These are phyloP conservation scores for Fusarium annulatum DNA, from an alignment of 2,329 filamentous ascomycete genomes.

Conservation along the genomic window DNA sequence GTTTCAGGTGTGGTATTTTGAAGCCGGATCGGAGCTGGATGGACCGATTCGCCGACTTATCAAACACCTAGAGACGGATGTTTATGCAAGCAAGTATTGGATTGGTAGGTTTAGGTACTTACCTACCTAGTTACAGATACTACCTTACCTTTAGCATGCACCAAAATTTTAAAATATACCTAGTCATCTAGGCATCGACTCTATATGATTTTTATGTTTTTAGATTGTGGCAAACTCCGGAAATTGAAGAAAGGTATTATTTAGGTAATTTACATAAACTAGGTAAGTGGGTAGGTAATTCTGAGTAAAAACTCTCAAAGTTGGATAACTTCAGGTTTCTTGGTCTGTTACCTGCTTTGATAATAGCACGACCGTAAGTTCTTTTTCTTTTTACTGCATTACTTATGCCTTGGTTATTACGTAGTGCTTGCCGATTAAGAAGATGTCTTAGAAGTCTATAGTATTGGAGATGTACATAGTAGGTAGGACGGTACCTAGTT, in stretches of 20 bases:
- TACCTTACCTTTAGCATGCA: background rate
- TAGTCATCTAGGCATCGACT: background rate
- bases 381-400: background rate
- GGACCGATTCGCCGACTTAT: conserved; percentile 19
- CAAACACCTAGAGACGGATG: background rate
- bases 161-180: background rate
- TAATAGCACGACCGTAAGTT: background rate
- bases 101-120: background rate
- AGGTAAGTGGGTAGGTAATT: background rate
- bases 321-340: background rate
- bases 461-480: background rate
- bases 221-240: background rate
- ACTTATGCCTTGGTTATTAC: background rate
- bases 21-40: conserved; percentile 21
- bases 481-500: background rate
- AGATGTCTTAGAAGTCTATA: background rate
- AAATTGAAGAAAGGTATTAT: background rate
- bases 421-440: background rate
- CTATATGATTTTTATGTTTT: background rate
- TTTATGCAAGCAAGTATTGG: background rate
- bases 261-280: background rate
- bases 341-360: background rate
- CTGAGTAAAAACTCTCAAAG: background rate
- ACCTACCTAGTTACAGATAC: background rate
- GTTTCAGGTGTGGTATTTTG: conserved; percentile 18